Evolutionary conservation across 129 eudicot species (phyloP).

Genomic region (Heracleum sosnowskyi): DNA sequence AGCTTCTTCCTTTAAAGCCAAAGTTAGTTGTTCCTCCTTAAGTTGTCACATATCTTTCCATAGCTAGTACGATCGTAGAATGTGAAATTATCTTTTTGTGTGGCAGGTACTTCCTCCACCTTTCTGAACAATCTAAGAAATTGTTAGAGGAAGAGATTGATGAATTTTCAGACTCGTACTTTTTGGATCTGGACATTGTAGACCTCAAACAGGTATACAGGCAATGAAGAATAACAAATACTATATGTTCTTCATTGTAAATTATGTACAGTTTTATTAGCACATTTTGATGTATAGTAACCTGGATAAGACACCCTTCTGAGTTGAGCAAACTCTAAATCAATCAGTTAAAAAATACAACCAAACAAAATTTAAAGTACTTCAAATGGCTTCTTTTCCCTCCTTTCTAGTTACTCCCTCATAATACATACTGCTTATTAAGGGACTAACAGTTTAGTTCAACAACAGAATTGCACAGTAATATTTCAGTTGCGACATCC

Average conservation of each 20-base stretch:
- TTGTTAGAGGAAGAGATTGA: constrained; percentile 78
- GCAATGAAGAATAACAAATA: not conserved
- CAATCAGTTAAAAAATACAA: not conserved
- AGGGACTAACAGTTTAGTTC: not conserved
- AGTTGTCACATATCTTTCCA: not conserved
- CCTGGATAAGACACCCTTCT: not conserved
- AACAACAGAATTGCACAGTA: not conserved
- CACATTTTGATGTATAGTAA: not conserved
- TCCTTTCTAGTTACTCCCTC: not conserved
- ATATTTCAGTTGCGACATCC: not conserved
- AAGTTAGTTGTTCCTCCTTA: constrained; percentile 33
- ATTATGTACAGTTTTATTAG: not conserved
- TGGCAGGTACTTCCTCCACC: constrained; percentile 66
- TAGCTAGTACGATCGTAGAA: not conserved
- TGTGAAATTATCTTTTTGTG: constrained; percentile 3
- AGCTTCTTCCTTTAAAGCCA: constrained; percentile 74
- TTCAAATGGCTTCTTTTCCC: not conserved
- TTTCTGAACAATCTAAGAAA: constrained; percentile 61
- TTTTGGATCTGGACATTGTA: constrained; percentile 46
- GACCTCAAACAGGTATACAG: constrained; percentile 64
- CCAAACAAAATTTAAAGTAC: not conserved
- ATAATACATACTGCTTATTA: not conserved
- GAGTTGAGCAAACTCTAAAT: not conserved
- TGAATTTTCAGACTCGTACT: constrained; percentile 78
- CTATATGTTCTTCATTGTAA: no score